Conservation (phyloP, 768 basidiomycete genomes). For the Hygrophorus russula region DNA sequence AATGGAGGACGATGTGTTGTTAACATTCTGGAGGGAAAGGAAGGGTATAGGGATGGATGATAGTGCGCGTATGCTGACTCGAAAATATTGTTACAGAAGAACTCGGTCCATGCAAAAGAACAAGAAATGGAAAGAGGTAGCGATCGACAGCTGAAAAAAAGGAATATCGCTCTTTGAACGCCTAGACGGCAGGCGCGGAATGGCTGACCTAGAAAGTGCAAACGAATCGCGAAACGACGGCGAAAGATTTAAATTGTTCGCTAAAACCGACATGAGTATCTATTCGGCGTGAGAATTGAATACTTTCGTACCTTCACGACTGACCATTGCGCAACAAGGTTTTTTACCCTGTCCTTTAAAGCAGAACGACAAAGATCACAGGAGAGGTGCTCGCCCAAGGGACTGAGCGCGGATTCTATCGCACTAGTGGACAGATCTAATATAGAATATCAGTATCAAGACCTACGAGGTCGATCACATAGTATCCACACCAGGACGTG, state of each 20-base stretch:
- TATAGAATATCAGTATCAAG: conserved; percentile 7
- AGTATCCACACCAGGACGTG: conserved; percentile 46
- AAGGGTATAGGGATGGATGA: too few species aligned
- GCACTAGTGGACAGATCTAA: conserved; percentile 62
- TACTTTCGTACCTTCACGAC: conserved; percentile 50
- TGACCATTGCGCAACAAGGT: conserved; percentile 66
- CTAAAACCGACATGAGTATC: conserved; percentile 17
- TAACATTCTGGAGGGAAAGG: too few species aligned
- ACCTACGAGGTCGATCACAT: conserved; percentile 12
- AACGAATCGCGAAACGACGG: too few species aligned
- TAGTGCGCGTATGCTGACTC: too few species aligned
- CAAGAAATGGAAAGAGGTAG: too few species aligned
- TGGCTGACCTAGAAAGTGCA: too few species aligned
- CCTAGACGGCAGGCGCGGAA: too few species aligned
- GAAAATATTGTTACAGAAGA: too few species aligned
- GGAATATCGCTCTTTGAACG: too few species aligned
- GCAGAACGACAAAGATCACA: conserved; percentile 60
- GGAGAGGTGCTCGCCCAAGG: conserved; percentile 54
- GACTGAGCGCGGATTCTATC: conserved; percentile 63
- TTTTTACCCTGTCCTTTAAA: conserved; percentile 56
- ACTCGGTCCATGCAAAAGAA: too few species aligned
- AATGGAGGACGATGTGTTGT: too few species aligned
- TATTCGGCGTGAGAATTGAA: conserved; percentile 1
- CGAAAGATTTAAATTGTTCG: conserved; percentile 38
- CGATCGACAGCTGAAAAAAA: too few species aligned